Percentiles rank a stretch among this genome's conserved stretches.
phyloP scores from a whole-genome alignment of 352 stramenopile genomes.

The Globisporangium polare region DNA sequence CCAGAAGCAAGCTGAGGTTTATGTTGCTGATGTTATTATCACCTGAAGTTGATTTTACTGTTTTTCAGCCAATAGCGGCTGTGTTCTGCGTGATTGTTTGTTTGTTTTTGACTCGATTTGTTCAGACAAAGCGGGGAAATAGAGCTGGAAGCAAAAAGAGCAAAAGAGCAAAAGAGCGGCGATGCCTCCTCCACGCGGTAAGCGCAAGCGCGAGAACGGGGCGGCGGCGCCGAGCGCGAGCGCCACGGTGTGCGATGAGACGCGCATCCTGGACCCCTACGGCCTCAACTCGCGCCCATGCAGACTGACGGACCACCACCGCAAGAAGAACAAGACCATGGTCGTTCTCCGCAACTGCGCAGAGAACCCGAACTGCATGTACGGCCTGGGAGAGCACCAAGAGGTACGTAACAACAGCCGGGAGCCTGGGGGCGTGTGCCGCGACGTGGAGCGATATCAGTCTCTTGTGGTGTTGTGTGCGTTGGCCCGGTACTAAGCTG shows the following conservation, averaged over 20 bases:
- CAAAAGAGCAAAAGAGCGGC: not conserved
- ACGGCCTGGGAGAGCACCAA: conserved; percentile 71
- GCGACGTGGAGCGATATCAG: no score
- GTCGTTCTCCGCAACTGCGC: conserved; percentile 55
- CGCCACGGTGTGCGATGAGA: conserved; percentile 19
- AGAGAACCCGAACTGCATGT: conserved; percentile 86
- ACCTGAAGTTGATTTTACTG: not conserved
- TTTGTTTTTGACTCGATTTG: conserved; percentile 8
- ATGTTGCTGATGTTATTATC: not conserved
- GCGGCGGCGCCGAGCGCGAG: conserved; percentile 8
- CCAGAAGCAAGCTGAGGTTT: not conserved
- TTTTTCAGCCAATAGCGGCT: conserved; percentile 7
- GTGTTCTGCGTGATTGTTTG: no score
- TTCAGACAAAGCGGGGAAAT: conserved; percentile 14
- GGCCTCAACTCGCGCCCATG: conserved; percentile 37
- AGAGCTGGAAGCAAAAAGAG: no score
- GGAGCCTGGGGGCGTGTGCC: not conserved
- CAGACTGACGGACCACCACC: conserved; percentile 52
- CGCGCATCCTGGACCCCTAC: conserved; percentile 61
- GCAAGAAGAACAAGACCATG: conserved; percentile 37
- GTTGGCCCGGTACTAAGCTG: not conserved
- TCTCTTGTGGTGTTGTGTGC: no score
- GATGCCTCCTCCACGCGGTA: conserved; percentile 23
- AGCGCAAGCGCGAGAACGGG: conserved; percentile 55
- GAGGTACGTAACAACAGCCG: conserved; percentile 26